These are phyloP conservation scores for Hypoxylon intermedium DNA, from an alignment of 495 filamentous ascomycete genomes.

Conservation along the genomic window DNA sequence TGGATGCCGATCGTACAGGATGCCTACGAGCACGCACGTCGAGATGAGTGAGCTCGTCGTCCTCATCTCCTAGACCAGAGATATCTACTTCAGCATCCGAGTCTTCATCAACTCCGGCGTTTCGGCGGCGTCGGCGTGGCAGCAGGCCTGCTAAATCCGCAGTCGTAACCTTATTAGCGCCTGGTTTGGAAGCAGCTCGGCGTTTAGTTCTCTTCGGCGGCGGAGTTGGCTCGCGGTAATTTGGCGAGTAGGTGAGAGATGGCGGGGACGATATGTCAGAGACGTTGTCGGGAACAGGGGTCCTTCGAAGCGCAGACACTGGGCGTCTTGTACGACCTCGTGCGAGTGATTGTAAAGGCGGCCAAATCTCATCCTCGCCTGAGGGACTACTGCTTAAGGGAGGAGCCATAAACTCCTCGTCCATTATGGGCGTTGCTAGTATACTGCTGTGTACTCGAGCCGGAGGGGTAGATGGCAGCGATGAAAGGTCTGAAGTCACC, in stretches of 20 bases:
- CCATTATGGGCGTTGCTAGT: slow-evolving; percentile 35
- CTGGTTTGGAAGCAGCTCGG: slow-evolving; percentile 28
- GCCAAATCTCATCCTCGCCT: slow-evolving; percentile 46
- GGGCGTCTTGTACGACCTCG: slow-evolving; percentile 39
- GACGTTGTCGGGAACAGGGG: slow-evolving; percentile 42
- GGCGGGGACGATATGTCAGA: slow-evolving; percentile 58
- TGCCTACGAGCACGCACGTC: slow-evolving; percentile 39
- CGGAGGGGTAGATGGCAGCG: slow-evolving; percentile 25
- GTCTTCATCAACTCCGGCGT: slow-evolving; percentile 28
- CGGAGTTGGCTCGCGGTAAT: slow-evolving; percentile 46
- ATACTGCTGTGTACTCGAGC: slow-evolving; percentile 17
- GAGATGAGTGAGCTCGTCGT: slow-evolving; percentile 50
- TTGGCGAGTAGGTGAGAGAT: slow-evolving; percentile 59
- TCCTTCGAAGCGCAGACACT: slow-evolving; percentile 35
- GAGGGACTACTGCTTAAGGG: slow-evolving; percentile 54
- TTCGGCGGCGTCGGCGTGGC: slow-evolving; percentile 46
- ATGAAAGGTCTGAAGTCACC: slow-evolving; percentile 36
- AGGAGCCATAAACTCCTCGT: slow-evolving; percentile 54
- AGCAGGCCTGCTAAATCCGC: slow-evolving; percentile 53
- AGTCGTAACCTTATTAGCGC: slow-evolving; percentile 47
- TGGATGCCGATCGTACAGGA: slow-evolving; percentile 22
- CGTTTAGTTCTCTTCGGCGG: slow-evolving; percentile 34
- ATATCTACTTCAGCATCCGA: slow-evolving; percentile 42
- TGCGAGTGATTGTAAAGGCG: slow-evolving; percentile 49
- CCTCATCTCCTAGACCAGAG: slow-evolving; percentile 39